Percentiles rank a stretch among this genome's conserved stretches.
Conservation (phyloP, 2,329 filamentous ascomycete genomes). For the Aureobasidium zeae region DNA sequence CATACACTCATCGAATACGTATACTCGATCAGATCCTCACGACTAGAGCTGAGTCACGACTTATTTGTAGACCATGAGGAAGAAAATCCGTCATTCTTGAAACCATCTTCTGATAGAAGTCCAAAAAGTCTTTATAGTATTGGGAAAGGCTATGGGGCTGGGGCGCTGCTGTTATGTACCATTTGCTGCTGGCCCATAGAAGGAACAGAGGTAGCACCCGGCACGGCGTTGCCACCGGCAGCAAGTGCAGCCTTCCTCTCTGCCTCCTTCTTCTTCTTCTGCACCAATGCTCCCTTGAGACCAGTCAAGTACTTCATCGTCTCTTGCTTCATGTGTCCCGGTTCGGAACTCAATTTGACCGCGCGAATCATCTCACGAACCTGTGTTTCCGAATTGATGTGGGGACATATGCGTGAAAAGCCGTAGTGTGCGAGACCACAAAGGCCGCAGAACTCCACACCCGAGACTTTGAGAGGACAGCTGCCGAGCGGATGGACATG, state of each 20-base stretch:
- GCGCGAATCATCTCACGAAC: conserved; percentile 55
- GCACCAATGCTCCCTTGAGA: conserved; percentile 47
- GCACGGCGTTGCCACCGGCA: no score
- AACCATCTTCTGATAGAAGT: no score
- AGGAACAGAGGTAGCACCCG: no score
- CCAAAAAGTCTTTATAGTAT: no score
- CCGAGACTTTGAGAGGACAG: conserved; percentile 52
- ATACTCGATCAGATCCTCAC: no score
- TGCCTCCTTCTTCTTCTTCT: conserved; percentile 37
- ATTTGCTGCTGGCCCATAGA: no score
- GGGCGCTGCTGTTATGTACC: no score
- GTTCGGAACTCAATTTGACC: conserved; percentile 50
- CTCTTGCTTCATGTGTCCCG: conserved; percentile 41
- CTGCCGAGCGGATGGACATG: conserved; percentile 46
- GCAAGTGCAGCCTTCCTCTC: conserved; percentile 8
- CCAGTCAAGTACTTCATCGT: conserved; percentile 50
- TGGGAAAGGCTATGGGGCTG: no score
- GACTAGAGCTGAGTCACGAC: no score
- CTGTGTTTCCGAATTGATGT: conserved; percentile 52
- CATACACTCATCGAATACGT: no score
- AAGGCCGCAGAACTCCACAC: conserved; percentile 53
- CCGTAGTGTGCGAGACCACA: conserved; percentile 57
- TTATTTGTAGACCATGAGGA: no score
- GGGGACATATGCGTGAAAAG: conserved; percentile 48
- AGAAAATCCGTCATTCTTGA: no score